Base-by-base conservation (phyloP, 805 yeast genomes). In the Candida ulmi region DNA sequence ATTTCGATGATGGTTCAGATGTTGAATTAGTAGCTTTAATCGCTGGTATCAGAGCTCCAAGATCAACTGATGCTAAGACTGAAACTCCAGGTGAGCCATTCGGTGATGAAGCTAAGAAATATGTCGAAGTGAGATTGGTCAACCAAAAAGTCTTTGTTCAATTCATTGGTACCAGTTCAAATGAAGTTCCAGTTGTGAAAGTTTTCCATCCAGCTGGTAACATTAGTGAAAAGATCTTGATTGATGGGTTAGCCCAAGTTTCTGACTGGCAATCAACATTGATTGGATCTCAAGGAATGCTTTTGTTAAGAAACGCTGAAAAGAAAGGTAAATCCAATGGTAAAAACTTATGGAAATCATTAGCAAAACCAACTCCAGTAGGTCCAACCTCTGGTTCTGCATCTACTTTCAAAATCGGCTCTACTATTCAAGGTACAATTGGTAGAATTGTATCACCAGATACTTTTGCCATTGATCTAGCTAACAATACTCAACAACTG, bases 221-320 rank as follows among this genome's bases (percentile, higher is more conserved):
- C 45, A 79, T 86, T 50, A 77, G 83, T 42, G 83, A 78, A 47
- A 74, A 76, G 46, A 63, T 87, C 41, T 68, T 87, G 42, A 76
- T 72, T 41, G 69, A 68, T 40, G 96, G 96, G 11, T 68, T 81
- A 24, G 95, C 83, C 11, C 80, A 78, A 47, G 78, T 86, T 36
- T 74, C 79, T 19, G 95, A 87, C 57, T 81, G 91, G 88, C 95
- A 88, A 57, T 76, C 88, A 1, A 55, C 73, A 12, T 51, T 77
- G 31, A 65, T 87, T 41, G 95, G 95, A 5, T 64, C 88, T 11
- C 62, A 69, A 33, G 65, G 67, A 18, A 84, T 87, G 88, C 49
- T 71, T 2, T 55, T 57, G 27, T 69, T 84, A 39, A 74, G 95
- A 54, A 72, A 68, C 42, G 76, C 80, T 21, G 95, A 85, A 57